Base-by-base conservation (phyloP, 805 yeast genomes). In the Ogataea haglerorum region DNA sequence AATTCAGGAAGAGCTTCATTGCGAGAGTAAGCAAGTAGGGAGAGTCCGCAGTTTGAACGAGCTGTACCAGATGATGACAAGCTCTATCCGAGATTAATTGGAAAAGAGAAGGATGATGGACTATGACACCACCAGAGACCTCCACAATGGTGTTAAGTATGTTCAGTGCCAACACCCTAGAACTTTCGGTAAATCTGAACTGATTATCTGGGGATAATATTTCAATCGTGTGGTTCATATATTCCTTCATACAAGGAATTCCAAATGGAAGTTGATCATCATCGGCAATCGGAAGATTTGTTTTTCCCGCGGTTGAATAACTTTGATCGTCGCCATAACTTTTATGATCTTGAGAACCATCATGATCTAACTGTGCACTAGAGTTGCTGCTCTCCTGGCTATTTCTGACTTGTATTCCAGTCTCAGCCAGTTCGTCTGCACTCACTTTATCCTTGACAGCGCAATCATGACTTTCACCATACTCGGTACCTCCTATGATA, bases 181-280 rank as follows among this genome's bases (percentile, higher is more conserved):
- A 82, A 19, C 87, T 74, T 59, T 91, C 96, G 47, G 91, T 85
- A 54, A 88, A 93, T 53, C 85, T 88, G 53, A 78, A 77, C 56
- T 84, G 87, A 53, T 87, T 85, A 25, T 82, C 78, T 0, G 96
- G 95, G 9, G 93, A 80, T 24, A 90, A 71, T 61, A 90, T 78
- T 1, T 93, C 83, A 10, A 88, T 75, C 29, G 91, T 70, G 26
- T 87, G 80, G 10, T 82, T 80, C 49, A 89, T 62, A 50, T 82
- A 84, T 53, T 87, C 95, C 50, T 82, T 78, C 49, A 87, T 77
- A 33, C 93, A 82, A 10, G 80, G 73, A 7, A 87, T 67, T 5
- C 91, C 95, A 60, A 78, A 89, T 10, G 88, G 76, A 19, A 62
- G 60, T 33, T 67, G 67, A 21, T 57, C 59, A 9, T 55, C 56